A percentile compares a stretch with the other conserved stretches of the same genome.
phyloP scores from a whole-genome alignment of 148 eudicot genomes.

The Gaultheria prostrata region DNA sequence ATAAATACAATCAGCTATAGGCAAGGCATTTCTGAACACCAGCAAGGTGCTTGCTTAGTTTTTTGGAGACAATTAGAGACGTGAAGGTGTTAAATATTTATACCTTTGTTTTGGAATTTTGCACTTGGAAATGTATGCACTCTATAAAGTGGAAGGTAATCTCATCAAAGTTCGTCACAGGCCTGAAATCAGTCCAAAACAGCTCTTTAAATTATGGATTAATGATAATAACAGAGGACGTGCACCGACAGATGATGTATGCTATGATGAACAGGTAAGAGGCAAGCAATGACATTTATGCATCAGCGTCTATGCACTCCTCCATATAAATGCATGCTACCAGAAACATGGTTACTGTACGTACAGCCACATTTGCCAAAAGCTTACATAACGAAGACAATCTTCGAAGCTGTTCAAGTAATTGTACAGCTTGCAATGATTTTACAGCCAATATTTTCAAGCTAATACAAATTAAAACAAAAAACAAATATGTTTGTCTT shows the following conservation, averaged over 20 bases:
- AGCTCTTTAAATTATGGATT: background rate
- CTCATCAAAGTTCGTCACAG: constrained; percentile 69
- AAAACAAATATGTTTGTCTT: background rate
- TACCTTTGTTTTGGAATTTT: constrained; percentile 62
- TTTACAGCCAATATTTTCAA: background rate
- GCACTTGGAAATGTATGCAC: constrained; percentile 69
- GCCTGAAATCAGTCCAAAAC: constrained; percentile 44
- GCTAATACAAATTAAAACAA: background rate
- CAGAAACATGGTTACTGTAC: background rate
- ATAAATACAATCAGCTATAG: background rate
- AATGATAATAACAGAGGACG: background rate
- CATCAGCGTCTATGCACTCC: background rate
- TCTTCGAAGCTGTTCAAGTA: background rate
- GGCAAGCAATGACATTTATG: background rate
- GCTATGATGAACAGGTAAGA: background rate
- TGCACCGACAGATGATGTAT: background rate
- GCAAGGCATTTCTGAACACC: background rate
- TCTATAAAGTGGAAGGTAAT: constrained; percentile 71
- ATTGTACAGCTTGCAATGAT: background rate
- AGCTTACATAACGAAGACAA: background rate
- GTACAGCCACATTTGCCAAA: background rate
- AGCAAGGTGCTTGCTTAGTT: background rate
- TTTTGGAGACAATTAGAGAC: background rate
- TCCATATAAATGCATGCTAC: background rate
- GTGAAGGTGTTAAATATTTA: background rate